These are phyloP conservation scores for Ilex asprella DNA, from an alignment of 257 asterid genomes.

Conservation along the genomic window DNA sequence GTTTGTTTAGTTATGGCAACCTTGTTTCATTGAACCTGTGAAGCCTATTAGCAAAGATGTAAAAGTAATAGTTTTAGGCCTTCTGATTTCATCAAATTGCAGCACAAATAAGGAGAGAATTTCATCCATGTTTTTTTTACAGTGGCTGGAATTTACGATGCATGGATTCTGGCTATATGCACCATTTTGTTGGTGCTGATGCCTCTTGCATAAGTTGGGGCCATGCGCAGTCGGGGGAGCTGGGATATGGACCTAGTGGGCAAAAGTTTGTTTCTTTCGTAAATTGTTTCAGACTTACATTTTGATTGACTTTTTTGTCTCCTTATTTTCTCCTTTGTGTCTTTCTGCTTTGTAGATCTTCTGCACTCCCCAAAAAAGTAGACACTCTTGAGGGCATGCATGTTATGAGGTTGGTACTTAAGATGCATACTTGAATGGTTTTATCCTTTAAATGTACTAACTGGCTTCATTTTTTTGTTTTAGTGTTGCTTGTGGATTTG, in stretches of 20 bases:
- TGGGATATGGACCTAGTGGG: slow-evolving; percentile 88
- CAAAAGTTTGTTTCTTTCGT: slow-evolving; percentile 52
- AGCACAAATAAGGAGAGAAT: slow-evolving; percentile 6
- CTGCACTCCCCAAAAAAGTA: slow-evolving; percentile 87
- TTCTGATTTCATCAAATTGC: not conserved
- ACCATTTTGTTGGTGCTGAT: slow-evolving; percentile 99
- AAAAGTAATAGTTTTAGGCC: too few species aligned
- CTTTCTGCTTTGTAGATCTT: slow-evolving; percentile 50
- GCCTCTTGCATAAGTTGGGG: slow-evolving; percentile 99
- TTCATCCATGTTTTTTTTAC: slow-evolving; percentile 1
- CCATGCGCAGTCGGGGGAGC: slow-evolving; percentile 88
- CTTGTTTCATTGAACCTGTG: too few species aligned
- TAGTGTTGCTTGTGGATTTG: slow-evolving; percentile 93
- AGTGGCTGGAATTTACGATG: slow-evolving; percentile 95
- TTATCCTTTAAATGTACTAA: slow-evolving; percentile 6
- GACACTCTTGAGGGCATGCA: slow-evolving; percentile 92
- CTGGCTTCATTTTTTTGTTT: slow-evolving; percentile 5
- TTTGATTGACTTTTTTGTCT: slow-evolving; percentile 4
- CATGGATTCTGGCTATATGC: slow-evolving; percentile 88
- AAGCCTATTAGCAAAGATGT: too few species aligned
- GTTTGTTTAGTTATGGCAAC: not conserved
- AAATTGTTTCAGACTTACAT: not conserved
- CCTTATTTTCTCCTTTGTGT: not conserved
- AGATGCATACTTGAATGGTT: not conserved
- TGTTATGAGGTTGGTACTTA: slow-evolving; percentile 55